These are phyloP conservation scores for Aspergillus avenaceus DNA, from an alignment of 495 filamentous ascomycete genomes.

Conservation along the genomic window DNA sequence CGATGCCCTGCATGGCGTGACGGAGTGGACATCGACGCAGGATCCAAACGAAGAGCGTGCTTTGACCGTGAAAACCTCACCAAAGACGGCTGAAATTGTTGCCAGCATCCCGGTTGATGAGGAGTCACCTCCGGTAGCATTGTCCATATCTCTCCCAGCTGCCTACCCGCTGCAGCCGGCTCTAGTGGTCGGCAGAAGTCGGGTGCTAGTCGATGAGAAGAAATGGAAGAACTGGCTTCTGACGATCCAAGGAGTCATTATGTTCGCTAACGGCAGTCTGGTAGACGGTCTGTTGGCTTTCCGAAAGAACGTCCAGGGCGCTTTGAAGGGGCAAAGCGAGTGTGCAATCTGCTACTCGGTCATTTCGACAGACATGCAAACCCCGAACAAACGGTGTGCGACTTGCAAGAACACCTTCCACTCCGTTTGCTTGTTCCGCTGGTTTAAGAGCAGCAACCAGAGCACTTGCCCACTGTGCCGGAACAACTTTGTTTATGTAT, in stretches of 20 bases:
- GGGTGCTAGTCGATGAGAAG: constrained; percentile 80
- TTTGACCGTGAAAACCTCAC: constrained; percentile 67
- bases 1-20: constrained; percentile 66
- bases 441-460: constrained; percentile 90
- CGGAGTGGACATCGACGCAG: constrained; percentile 60
- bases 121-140: constrained; percentile 68
- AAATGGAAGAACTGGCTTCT: constrained; percentile 86
- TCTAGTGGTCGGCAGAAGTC: constrained; percentile 68
- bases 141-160: constrained; percentile 72
- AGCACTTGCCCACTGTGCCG: constrained; percentile 87
- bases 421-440: constrained; percentile 81
- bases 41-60: constrained; percentile 61
- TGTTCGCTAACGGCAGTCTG: constrained; percentile 79
- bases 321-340: constrained; percentile 88
- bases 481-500: constrained; percentile 57
- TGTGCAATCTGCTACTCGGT: constrained; percentile 98
- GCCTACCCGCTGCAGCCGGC: constrained; percentile 78
- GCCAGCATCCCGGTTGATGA: constrained; percentile 87
- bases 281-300: constrained; percentile 82
- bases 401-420: constrained; percentile 97
- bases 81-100: constrained; percentile 65
- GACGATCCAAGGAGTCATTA: constrained; percentile 87
- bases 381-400: constrained; percentile 84
- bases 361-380: constrained; percentile 76
- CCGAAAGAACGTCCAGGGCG: constrained; percentile 75